A percentile compares a stretch with the other conserved stretches of the same genome.
phyloP scores from a whole-genome alignment of 129 eudicot species.

The Escallonia rubra region DNA sequence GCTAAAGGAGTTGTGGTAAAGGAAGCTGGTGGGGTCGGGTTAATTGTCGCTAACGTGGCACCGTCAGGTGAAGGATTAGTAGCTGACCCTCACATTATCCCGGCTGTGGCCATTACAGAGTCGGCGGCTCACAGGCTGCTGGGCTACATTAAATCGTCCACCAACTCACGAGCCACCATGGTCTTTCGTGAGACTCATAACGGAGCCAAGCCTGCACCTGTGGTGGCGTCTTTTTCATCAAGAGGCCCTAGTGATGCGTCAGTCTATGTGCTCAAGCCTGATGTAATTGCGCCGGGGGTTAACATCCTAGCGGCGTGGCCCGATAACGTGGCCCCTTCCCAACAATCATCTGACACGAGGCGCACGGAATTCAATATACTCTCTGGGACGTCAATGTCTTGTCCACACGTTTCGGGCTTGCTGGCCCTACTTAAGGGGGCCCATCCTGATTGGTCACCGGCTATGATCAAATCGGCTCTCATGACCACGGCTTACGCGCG shows the following conservation, averaged over 20 bases:
- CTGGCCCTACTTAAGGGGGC: conserved; percentile 79
- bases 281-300: conserved; percentile 83
- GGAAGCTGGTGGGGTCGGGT: conserved; percentile 64
- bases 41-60: conserved; percentile 54
- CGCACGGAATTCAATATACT: conserved; percentile 53
- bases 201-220: conserved; percentile 68
- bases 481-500: conserved; percentile 58
- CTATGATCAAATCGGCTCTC: conserved; percentile 64
- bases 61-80: conserved; percentile 64
- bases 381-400: conserved; percentile 91
- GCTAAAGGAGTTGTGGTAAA: conserved; percentile 54
- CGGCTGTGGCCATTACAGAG: conserved; percentile 53
- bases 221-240: conserved; percentile 66
- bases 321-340: conserved; percentile 45
- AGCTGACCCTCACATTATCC: conserved; percentile 59
- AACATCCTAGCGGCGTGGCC: conserved; percentile 94
- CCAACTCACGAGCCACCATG: conserved; percentile 47
- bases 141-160: conserved; percentile 25
- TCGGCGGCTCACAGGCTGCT: conserved; percentile 32
- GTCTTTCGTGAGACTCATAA: conserved; percentile 44
- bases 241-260: conserved; percentile 66
- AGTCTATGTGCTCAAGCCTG: conserved; percentile 57
- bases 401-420: conserved; percentile 88
- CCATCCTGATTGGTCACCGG: conserved; percentile 94
- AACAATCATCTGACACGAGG: conserved; percentile 33